phyloP scores from a whole-genome alignment of 2,329 filamentous ascomycete genomes.

The Colletotrichum horii region DNA sequence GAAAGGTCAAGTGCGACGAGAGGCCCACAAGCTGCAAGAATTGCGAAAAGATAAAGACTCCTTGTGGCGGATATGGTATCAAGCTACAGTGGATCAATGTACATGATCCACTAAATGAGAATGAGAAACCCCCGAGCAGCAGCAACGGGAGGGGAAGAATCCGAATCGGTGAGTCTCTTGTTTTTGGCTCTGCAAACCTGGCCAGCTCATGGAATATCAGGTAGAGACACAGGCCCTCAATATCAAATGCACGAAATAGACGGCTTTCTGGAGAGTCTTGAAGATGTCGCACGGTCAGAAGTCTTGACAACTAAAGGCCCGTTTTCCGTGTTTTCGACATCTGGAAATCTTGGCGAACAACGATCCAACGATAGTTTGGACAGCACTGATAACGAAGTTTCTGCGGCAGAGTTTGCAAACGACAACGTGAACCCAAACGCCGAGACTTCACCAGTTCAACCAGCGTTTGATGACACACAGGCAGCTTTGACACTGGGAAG shows the following conservation, averaged over 20 bases:
- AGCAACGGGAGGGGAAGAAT: background rate
- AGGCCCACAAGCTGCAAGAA: background rate
- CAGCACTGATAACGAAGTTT: rapidly evolving
- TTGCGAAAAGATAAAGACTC: background rate
- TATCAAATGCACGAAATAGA: background rate
- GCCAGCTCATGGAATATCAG: background rate
- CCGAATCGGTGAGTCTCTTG: background rate
- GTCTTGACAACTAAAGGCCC: background rate
- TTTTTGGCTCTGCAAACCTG: background rate
- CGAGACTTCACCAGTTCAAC: background rate
- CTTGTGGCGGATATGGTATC: background rate
- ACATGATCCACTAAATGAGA: background rate
- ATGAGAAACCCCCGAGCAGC: background rate
- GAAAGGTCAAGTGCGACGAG: constrained; percentile 6
- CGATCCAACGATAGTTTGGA: rapidly evolving
- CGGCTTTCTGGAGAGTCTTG: background rate
- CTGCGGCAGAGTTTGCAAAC: background rate
- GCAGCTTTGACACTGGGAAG: background rate
- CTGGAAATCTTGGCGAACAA: background rate
- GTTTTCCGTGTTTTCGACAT: background rate
- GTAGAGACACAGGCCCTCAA: background rate
- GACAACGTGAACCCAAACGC: background rate
- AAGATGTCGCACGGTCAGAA: background rate
- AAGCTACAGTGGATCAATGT: background rate
- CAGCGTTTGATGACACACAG: background rate